Base-by-base conservation (phyloP, 78 protist species). In the Mantamonas sphyraenae region DNA sequence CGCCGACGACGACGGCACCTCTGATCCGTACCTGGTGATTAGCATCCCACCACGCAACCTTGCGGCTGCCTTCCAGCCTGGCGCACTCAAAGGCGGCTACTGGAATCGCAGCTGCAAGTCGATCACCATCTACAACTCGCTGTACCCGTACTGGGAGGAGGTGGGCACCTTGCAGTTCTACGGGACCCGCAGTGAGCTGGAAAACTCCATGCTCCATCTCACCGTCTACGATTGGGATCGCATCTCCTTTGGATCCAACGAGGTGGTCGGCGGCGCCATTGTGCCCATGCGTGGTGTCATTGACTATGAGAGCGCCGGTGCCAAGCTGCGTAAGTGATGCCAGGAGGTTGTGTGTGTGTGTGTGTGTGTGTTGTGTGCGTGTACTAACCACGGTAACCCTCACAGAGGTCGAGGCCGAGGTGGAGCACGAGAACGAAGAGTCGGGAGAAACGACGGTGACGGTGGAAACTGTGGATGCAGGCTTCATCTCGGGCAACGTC, bases 111-210 rank as follows among this genome's bases (percentile, higher is more conserved):
- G n/a, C n/a, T 50, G 55, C 55, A 50, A 50, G 55, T 50, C 55
- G 16, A 14, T 17, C 17, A 17, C 17, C 17, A 17, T 50, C 30
- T 50, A 12, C 31, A 61, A 50, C 17, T 20, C 55, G 30, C 55
- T 50, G 51, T 64, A 47, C n/a, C 73, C 73, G 26, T 5, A 50
- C 26, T 68, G 73, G 73, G 55, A 9, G n/a, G 73, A 35, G 31
- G n/a, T 38, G 39, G 73, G 73, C 35, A 4, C 7, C 14, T 24
- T 68, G 26, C 12, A 19, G n/a, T 68, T 43, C 34, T n/a, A n/a
- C 39, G 73, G 73, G 14, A 68, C 58, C 26, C 53, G 43, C 58
- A 26, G 43, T 22, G 73, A 68, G 26, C 53, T 68, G 39, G 73
- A 68, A 39, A 50, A 68, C 53, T 64, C 42, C 34, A 65, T 43